Evolutionary conservation across 306 rosid genomes (phyloP).

Genomic region (Ceratonia siliqua): DNA sequence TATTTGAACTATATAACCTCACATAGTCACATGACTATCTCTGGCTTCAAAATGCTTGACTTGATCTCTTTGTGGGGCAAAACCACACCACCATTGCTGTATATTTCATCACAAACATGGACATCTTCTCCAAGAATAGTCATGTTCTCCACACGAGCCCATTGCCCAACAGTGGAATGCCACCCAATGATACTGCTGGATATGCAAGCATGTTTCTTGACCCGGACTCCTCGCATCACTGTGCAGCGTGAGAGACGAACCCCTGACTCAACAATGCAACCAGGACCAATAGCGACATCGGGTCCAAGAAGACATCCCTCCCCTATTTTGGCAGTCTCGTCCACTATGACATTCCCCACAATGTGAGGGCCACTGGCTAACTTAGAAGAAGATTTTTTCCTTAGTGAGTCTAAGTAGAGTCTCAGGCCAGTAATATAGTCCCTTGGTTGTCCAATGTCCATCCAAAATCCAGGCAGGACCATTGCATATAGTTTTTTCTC

Average conservation of each 20-base stretch:
- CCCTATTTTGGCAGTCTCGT: constrained; percentile 84
- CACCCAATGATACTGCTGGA: constrained; percentile 92
- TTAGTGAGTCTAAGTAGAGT: constrained; percentile 83
- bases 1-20: constrained; percentile 36
- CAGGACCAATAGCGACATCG: constrained; percentile 96
- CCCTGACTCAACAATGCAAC: constrained; percentile 85
- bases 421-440: constrained; percentile 91
- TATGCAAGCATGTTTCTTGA: constrained; percentile 91
- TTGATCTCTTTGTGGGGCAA: constrained; percentile 99
- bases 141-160: constrained; percentile 97
- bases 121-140: constrained; percentile 97
- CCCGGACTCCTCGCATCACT: constrained; percentile 82
- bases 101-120: constrained; percentile 85
- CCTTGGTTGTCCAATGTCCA: constrained; percentile 99
- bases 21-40: constrained; percentile 96
- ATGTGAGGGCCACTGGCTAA: constrained; percentile 72
- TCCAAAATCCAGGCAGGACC: constrained; percentile 99
- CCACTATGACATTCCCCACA: constrained; percentile 88
- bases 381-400: constrained; percentile 74
- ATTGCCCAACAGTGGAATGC: constrained; percentile 94
- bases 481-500: constrained; percentile 86
- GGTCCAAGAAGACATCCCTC: constrained; percentile 98
- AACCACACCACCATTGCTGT: constrained; percentile 94
- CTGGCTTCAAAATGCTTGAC: constrained; percentile 92
- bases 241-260: constrained; percentile 94